Evolutionary conservation across 176 grass and related monocot genomes (phyloP), one percentile per base, ranked within the genome.

Genomic region (Tuctoria greenei): DNA sequence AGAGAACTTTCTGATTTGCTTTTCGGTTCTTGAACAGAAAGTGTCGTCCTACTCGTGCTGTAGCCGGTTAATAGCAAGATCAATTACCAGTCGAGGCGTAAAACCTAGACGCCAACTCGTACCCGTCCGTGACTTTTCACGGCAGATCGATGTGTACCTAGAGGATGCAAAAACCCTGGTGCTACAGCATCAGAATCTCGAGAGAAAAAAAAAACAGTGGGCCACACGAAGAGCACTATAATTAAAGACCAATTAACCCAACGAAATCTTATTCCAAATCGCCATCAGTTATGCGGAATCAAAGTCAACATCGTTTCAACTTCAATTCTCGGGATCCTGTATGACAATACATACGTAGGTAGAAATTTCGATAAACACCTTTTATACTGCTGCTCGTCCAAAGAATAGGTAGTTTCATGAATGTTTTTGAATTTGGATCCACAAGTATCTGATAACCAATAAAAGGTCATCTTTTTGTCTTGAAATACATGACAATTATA

Each of bases 181-280:
- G 39, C 85, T 55, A 28, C 50, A 46, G 24, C 54, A 24, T 15
- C 54, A 4, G 23, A 41, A 47, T 38, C 41, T 39, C 17, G 1
- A 17, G 17, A 2, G 1, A 3, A 2, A 26, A 57, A 7, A 31
- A 31, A 31, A 4, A 31, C 0, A 31, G 3, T n/a, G 61, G 41
- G 35, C 10, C 74, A 52, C 1, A n/a, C n/a, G 7, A 10, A 1
- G 13, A 63, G 52, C 67, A 62, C 25, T n/a, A 54, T 74, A 79
- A 68, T 83, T 60, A 62, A 83, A 79, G 80, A 74, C 62, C 43
- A 83, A 83, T 62, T 42, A 73, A 54, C 62, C 61, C 4, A 3
- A 21, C 2, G 44, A 75, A 88, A 41, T 75, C 63, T 1, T 39
- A 18, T 61, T 83, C 70, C n/a, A 79, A 38, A 31, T 74, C n/a